A percentile compares a stretch with the other conserved stretches of the same genome.
phyloP scores from a whole-genome alignment of 495 filamentous ascomycete species.

The Choiromyces venosus region DNA sequence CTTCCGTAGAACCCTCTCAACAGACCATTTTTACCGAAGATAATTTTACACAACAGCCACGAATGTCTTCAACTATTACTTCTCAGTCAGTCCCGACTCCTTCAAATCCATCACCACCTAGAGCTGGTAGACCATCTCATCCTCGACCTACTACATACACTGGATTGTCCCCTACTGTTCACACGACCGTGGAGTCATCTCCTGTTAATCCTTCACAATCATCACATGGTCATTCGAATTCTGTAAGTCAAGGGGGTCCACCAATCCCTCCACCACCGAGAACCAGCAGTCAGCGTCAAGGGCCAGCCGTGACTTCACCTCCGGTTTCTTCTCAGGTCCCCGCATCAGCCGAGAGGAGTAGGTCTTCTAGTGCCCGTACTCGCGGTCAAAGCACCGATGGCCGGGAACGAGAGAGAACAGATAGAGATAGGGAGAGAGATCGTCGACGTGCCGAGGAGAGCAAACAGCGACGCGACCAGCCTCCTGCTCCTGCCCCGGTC shows the following conservation, averaged over 20 bases:
- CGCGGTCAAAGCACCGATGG: conserved; percentile 38
- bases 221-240: conserved; percentile 20
- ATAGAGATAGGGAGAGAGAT: conserved; percentile 35
- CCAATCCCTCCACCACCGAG: conserved; percentile 40
- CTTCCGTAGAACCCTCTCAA: conserved; percentile 31
- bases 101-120: conserved; percentile 39
- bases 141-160: conserved; percentile 41
- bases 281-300: conserved; percentile 40
- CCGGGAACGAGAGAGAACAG: conserved; percentile 29
- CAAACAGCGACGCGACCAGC: conserved; percentile 31
- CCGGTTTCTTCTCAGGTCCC: conserved; percentile 24
- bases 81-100: conserved; percentile 32
- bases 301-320: conserved; percentile 28
- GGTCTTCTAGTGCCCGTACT: conserved; percentile 27
- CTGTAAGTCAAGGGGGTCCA: conserved; percentile 30
- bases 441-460: conserved; percentile 35
- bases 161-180: conserved; percentile 33
- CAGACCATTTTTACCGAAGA: conserved; percentile 13
- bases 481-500: conserved; percentile 15
- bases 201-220: conserved; percentile 3
- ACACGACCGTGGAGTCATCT: conserved; percentile 23
- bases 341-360: conserved; percentile 23
- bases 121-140: conserved; percentile 40
- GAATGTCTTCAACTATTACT: conserved; percentile 38
- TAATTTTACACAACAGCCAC: conserved; percentile 18